Conservation (phyloP, 1,284 basidiomycete species). For the Puccinia triticina region DNA sequence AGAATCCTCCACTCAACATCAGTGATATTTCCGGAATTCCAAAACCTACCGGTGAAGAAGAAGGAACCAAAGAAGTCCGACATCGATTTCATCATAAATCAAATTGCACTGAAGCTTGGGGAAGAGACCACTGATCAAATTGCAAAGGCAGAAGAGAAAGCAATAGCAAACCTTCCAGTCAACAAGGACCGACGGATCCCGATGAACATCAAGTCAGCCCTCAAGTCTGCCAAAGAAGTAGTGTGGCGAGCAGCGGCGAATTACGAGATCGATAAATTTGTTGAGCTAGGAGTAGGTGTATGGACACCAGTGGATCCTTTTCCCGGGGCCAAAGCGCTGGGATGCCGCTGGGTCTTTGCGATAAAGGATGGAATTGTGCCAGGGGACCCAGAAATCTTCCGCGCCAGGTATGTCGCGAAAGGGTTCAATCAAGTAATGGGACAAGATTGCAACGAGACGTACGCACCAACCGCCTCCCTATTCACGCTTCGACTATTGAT, state of each 20-base stretch:
- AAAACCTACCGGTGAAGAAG: too few species aligned
- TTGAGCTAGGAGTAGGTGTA: neutral
- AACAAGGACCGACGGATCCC: neutral
- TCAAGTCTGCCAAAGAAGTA: neutral
- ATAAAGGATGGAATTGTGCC: neutral
- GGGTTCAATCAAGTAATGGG: constrained; percentile 9
- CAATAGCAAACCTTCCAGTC: neutral
- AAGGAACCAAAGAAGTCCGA: too few species aligned
- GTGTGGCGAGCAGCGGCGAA: neutral
- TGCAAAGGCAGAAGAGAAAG: too few species aligned
- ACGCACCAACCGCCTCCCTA: neutral
- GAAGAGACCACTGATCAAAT: too few species aligned
- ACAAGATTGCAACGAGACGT: constrained; percentile 17
- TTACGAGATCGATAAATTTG: neutral
- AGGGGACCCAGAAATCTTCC: neutral
- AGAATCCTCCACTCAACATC: too few species aligned
- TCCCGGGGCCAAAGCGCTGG: neutral
- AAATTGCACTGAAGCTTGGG: too few species aligned
- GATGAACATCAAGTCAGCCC: neutral
- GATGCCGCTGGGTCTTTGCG: neutral
- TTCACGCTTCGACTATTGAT: neutral
- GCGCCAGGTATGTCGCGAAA: constrained; percentile 15
- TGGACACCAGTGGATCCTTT: neutral
- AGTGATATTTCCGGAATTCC: too few species aligned
- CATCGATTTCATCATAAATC: too few species aligned